Conservation (phyloP, 495 filamentous ascomycete genomes). For the Podospora pseudocomata region DNA sequence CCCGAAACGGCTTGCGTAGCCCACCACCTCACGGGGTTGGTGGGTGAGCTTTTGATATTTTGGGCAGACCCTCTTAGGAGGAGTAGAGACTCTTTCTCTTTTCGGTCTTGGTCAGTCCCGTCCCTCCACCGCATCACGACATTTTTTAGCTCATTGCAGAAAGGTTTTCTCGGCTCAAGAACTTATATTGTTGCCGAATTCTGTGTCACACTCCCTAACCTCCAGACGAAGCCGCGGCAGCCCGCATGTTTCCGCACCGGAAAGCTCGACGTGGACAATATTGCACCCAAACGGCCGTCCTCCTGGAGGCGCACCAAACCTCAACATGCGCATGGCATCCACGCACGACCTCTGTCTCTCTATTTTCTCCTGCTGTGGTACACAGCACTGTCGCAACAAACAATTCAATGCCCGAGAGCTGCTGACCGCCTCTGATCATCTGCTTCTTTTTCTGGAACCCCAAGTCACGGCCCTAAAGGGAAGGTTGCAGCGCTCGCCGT, state of each 20-base stretch:
- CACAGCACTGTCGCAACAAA: neutral
- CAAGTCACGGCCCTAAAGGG: neutral
- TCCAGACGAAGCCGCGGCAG: neutral
- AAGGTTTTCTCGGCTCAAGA: too few relatives aligned
- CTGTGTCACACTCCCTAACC: neutral
- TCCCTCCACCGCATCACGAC: too few relatives aligned
- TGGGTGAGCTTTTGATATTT: neutral
- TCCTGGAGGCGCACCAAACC: neutral
- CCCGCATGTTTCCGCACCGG: neutral
- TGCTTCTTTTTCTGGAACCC: neutral
- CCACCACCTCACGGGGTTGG: too few relatives aligned
- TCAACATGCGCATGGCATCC: neutral
- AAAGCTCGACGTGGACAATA: neutral
- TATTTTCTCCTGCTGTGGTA: neutral
- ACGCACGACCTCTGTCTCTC: neutral
- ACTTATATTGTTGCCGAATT: neutral
- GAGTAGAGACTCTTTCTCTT: too few relatives aligned
- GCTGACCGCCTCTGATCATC: conserved; percentile 2
- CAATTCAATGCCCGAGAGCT: neutral
- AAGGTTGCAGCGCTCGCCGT: neutral
- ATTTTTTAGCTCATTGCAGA: too few relatives aligned
- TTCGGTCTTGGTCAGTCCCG: too few relatives aligned
- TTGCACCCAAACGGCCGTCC: neutral
- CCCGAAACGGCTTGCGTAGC: too few relatives aligned
- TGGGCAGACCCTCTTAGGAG: neutral